phyloP scores from a whole-genome alignment of 305 asterid genomes.

The Lippia alba region DNA sequence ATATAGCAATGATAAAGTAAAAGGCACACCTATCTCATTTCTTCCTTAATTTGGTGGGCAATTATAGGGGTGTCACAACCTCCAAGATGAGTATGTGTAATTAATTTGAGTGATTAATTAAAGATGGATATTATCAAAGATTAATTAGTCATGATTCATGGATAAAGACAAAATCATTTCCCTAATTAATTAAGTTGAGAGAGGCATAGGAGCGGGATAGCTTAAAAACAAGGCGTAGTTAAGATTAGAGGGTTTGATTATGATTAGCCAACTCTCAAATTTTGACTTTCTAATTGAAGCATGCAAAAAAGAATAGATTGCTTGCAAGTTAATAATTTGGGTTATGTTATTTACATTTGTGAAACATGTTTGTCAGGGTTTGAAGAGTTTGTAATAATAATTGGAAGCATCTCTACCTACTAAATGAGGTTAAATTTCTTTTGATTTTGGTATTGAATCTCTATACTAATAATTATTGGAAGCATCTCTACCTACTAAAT shows the following conservation, averaged over 20 bases:
- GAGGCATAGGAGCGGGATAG: slow-evolving; percentile 17
- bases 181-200: slow-evolving; percentile 1
- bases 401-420: slow-evolving; percentile 29
- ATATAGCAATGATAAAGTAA: too few relatives aligned
- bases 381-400: slow-evolving; percentile 8
- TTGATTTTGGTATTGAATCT: too few relatives aligned
- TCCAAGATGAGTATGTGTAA: not conserved
- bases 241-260: slow-evolving; percentile 26
- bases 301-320: slow-evolving; percentile 35
- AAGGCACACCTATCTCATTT: not conserved
- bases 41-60: not conserved
- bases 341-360: slow-evolving; percentile 10
- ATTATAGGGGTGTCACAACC: not conserved
- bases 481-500: slow-evolving; percentile 31
- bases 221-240: slow-evolving; percentile 33
- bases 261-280: slow-evolving; percentile 32
- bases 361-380: slow-evolving; percentile 30
- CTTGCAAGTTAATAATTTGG: slow-evolving; percentile 25
- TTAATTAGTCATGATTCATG: not conserved
- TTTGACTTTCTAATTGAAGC: slow-evolving; percentile 41
- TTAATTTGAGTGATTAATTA: not conserved
- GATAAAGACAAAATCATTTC: slow-evolving; percentile 19
- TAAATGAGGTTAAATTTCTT: slow-evolving; percentile 1
- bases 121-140: too few relatives aligned
- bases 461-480: not conserved